Percentiles rank a stretch among this genome's conserved stretches.
Conservation (phyloP, 2,329 filamentous ascomycete genomes). For the Exophiala xenobiotica region DNA sequence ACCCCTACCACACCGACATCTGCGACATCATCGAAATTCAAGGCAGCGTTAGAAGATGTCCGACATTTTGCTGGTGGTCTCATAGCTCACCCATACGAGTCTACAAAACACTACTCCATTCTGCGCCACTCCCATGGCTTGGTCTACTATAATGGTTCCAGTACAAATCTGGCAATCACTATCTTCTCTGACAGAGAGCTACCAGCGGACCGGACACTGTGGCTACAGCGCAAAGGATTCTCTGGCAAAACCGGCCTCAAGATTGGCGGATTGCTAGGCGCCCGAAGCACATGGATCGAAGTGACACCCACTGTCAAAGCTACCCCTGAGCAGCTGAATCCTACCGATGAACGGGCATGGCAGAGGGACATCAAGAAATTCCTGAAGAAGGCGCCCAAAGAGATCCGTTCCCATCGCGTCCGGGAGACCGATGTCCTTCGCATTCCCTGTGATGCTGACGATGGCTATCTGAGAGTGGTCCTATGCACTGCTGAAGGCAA, state of each 20-base stretch:
- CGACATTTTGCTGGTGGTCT: conserved; percentile 66
- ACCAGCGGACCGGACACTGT: conserved; percentile 59
- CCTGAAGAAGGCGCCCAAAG: conserved; percentile 52
- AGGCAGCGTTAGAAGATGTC: conserved; percentile 51
- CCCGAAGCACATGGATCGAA: conserved; percentile 62
- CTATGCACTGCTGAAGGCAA: conserved; percentile 55
- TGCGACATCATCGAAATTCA: conserved; percentile 19
- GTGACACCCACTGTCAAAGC: conserved; percentile 61
- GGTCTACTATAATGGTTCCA: conserved; percentile 65
- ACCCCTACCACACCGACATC: conserved; percentile 3
- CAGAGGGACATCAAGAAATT: conserved; percentile 68
- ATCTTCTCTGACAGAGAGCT: conserved; percentile 61
- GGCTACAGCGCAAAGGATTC: conserved; percentile 68
- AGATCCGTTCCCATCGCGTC: conserved; percentile 52
- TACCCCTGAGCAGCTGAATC: conserved; percentile 50
- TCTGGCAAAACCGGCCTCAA: conserved; percentile 68
- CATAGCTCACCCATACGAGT: conserved; percentile 62
- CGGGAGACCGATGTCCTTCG: conserved; percentile 65
- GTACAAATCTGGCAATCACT: conserved; percentile 63
- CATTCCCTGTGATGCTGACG: conserved; percentile 61
- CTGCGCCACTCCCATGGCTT: conserved; percentile 65
- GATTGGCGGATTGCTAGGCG: conserved; percentile 61
- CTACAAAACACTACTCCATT: conserved; percentile 65
- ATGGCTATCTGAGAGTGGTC: conserved; percentile 69
- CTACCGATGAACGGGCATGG: conserved; percentile 63